These are phyloP conservation scores for Talaromyces pinophilus DNA, from an alignment of 2,329 filamentous ascomycete species.

Conservation along the genomic window DNA sequence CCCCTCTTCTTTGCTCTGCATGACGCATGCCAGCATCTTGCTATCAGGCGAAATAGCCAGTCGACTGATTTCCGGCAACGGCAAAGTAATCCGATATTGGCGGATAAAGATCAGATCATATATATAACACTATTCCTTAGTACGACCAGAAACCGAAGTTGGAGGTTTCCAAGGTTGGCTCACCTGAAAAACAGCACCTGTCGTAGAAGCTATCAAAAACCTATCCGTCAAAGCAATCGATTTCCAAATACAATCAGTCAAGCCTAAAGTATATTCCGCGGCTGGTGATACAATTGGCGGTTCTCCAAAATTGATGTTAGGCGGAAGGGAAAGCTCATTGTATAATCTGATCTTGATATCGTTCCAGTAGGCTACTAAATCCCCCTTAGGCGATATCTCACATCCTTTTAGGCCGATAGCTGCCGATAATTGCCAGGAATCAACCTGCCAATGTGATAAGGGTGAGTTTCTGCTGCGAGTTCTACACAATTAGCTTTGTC, in stretches of 20 bases:
- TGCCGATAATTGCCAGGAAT: slow-evolving; percentile 25
- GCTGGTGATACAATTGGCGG: slow-evolving; percentile 1
- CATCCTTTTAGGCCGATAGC: slow-evolving; percentile 32
- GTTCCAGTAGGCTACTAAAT: slow-evolving; percentile 34
- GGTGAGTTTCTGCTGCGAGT: not conserved
- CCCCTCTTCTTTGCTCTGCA: slow-evolving; percentile 26
- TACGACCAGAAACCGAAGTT: not conserved
- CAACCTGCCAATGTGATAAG: slow-evolving; percentile 25
- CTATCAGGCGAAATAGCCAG: slow-evolving; percentile 21
- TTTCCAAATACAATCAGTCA: slow-evolving; percentile 21
- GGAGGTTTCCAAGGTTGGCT: too few relatives aligned
- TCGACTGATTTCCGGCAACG: slow-evolving; percentile 12
- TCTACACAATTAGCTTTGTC: not conserved
- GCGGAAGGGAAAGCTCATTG: slow-evolving; percentile 27
- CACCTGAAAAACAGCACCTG: slow-evolving; percentile 22
- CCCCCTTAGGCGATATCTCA: slow-evolving; percentile 32
- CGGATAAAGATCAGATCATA: slow-evolving; percentile 8
- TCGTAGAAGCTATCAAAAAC: slow-evolving; percentile 22
- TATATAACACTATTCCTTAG: slow-evolving; percentile 20
- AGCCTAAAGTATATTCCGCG: slow-evolving; percentile 8
- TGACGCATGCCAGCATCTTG: slow-evolving; percentile 27
- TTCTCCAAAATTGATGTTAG: not conserved
- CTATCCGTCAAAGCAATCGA: slow-evolving; percentile 17
- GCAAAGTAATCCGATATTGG: slow-evolving; percentile 11
- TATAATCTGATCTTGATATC: slow-evolving; percentile 33